Evolutionary conservation across 169 alveolate species (phyloP), one percentile per base, ranked within the genome.

Genomic region (Condylostoma magnum): DNA sequence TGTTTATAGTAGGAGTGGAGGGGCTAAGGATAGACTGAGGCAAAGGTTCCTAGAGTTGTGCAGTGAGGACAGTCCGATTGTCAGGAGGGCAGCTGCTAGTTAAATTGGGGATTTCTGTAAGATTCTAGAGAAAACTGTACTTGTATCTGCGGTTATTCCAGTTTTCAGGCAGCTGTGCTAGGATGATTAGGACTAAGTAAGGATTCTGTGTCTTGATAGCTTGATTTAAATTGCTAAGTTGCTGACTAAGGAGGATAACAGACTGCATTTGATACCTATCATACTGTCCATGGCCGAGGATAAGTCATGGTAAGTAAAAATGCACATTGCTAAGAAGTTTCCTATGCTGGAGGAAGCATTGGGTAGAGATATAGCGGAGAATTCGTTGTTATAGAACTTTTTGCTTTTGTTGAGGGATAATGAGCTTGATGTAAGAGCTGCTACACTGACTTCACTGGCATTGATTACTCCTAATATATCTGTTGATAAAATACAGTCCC

Each of bases 11-110:
- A 66, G 90, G 36, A 63, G 91, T 18, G 91, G 91, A 22, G 51
- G 76, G 48, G 56, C 69, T 41, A 79, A 80, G 53, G 95, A 89
- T 36, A 80, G 85, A 50, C 72, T 89, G 4, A 72, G 95, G 63
- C 70, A 80, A 69, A 86, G 82, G 66, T 80, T 90, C 76, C 51
- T 80, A 8, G 93, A 90, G 65, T 69, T 90, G n/a, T 84, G 95
- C 50, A 68, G 72, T 30, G 95, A 90, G 58, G 95, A 90, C 28
- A 86, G 90, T 33, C 93, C 92, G 27, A 86, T 90, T 90, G 85
- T 90, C 6, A 77, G 95, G 60, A 78, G 93, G 43, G 87, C 92
- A 3, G 90, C 87, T 25, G 91, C 91, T 2, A 55, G 76, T 3
- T 70, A 77, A 65, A 80, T 90, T 25, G 92, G 91, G 28, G 80